Percentiles rank a stretch among this genome's conserved stretches.
phyloP scores from a whole-genome alignment of 805 yeast species.

The Nakazawaea ishiwadae region DNA sequence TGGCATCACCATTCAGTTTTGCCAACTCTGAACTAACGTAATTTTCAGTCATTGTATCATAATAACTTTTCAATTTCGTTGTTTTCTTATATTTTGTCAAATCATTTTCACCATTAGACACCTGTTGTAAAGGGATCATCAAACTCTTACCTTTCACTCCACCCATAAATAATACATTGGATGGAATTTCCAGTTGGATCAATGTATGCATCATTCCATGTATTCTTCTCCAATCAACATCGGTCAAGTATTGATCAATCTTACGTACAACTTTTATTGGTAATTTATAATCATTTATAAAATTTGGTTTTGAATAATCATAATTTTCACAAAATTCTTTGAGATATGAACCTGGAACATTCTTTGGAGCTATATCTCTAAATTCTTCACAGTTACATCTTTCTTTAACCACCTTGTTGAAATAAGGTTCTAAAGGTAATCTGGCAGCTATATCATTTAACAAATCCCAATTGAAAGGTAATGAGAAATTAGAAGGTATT shows the following conservation, averaged over 20 bases:
- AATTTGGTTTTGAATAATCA: slow-evolving; percentile 5
- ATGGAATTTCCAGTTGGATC: slow-evolving; percentile 4
- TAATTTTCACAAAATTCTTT: slow-evolving; percentile 8
- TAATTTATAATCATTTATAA: slow-evolving; percentile 7
- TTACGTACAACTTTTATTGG: slow-evolving; percentile 7
- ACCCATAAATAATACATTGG: slow-evolving; percentile 9
- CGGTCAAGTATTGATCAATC: slow-evolving; percentile 9
- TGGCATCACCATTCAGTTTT: not conserved
- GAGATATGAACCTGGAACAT: slow-evolving; percentile 1
- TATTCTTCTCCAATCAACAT: slow-evolving; percentile 10
- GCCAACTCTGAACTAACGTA: not conserved
- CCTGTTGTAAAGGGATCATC: slow-evolving; percentile 7
- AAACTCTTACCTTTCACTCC: not conserved
- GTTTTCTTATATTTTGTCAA: slow-evolving; percentile 2
- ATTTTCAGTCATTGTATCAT: not conserved
- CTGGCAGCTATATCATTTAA: slow-evolving; percentile 3
- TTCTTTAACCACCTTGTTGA: not conserved
- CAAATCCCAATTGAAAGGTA: slow-evolving; percentile 12
- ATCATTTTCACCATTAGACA: slow-evolving; percentile 10
- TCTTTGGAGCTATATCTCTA: slow-evolving; percentile 7
- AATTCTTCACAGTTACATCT: slow-evolving; percentile 4
- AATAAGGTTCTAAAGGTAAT: not conserved
- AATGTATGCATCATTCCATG: slow-evolving; percentile 6
- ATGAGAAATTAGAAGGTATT: slow-evolving; percentile 5
- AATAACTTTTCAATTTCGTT: not conserved